Percentiles rank a stretch among this genome's conserved stretches.
Evolutionary conservation across 345 rosid genomes (phyloP).

Genomic region (Tarenaya hassleriana): DNA sequence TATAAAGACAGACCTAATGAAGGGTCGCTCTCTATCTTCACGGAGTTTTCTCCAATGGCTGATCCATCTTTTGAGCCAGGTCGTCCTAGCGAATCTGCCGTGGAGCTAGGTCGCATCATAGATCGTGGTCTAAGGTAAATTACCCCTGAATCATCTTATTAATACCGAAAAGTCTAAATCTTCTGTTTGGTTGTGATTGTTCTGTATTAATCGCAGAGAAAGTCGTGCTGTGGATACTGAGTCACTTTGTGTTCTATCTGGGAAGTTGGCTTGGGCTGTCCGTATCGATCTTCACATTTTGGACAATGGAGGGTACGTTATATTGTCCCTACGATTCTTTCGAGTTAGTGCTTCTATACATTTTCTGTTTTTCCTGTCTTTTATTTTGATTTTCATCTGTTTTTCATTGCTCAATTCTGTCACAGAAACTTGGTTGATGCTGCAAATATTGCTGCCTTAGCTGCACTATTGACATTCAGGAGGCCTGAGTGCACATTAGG

Average conservation of each 20-base stretch:
- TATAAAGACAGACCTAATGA: slow-evolving; percentile 84
- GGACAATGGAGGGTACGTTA: slow-evolving; percentile 93
- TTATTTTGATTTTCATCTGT: neutral
- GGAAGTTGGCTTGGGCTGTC: slow-evolving; percentile 90
- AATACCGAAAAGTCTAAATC: neutral
- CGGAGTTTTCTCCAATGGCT: slow-evolving; percentile 96
- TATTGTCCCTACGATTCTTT: slow-evolving; percentile 2
- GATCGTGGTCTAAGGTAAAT: slow-evolving; percentile 89
- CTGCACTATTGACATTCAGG: slow-evolving; percentile 63
- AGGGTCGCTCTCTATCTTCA: slow-evolving; percentile 68
- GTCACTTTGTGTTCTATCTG: slow-evolving; percentile 85
- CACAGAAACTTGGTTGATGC: slow-evolving; percentile 75
- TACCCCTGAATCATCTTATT: neutral
- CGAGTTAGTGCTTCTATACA: slow-evolving; percentile 3
- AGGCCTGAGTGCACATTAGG: slow-evolving; percentile 80
- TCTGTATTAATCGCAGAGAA: slow-evolving; percentile 58
- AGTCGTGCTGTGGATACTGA: slow-evolving; percentile 94
- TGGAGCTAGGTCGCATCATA: slow-evolving; percentile 79
- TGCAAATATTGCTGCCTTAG: slow-evolving; percentile 74
- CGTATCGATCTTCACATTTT: slow-evolving; percentile 91
- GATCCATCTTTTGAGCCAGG: slow-evolving; percentile 95
- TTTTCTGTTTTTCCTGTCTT: slow-evolving; percentile 6
- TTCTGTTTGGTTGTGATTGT: slow-evolving; percentile 10
- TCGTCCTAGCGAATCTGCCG: slow-evolving; percentile 81
- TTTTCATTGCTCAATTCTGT: neutral